These are phyloP conservation scores for Oryza australiensis DNA, from an alignment of 176 grass and related monocot species.

Conservation along the genomic window DNA sequence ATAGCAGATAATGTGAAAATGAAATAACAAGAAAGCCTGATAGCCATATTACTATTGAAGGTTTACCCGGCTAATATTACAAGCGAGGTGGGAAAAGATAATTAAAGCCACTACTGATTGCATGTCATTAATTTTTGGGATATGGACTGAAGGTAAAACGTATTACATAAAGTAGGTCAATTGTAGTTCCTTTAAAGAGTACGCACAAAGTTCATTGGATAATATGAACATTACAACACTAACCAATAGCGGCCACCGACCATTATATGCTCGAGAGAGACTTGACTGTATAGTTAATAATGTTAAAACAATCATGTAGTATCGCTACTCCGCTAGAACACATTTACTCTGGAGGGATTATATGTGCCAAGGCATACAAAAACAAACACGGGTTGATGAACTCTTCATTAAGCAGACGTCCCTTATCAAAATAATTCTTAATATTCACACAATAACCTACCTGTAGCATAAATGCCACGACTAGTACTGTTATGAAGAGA, in stretches of 20 bases:
- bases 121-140: neutral
- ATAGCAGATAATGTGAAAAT: neutral
- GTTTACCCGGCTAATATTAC: no score
- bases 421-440: neutral
- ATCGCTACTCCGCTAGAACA: neutral
- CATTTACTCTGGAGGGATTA: neutral
- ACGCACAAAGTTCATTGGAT: neutral
- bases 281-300: neutral
- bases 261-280: no score
- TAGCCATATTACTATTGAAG: neutral
- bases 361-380: neutral
- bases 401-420: neutral
- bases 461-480: conserved; percentile 98
- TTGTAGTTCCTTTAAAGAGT: neutral
- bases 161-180: neutral
- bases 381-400: neutral
- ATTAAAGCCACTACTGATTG: neutral
- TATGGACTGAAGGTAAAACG: neutral
- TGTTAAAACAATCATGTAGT: neutral
- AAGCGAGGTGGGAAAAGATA: neutral
- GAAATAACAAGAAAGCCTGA: neutral
- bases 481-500: conserved; percentile 92
- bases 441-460: conserved; percentile 41
- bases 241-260: neutral
- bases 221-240: neutral